Evolutionary conservation across 2,329 filamentous ascomycete genomes (phyloP).

Genomic region (Arthrinium puccinioides): DNA sequence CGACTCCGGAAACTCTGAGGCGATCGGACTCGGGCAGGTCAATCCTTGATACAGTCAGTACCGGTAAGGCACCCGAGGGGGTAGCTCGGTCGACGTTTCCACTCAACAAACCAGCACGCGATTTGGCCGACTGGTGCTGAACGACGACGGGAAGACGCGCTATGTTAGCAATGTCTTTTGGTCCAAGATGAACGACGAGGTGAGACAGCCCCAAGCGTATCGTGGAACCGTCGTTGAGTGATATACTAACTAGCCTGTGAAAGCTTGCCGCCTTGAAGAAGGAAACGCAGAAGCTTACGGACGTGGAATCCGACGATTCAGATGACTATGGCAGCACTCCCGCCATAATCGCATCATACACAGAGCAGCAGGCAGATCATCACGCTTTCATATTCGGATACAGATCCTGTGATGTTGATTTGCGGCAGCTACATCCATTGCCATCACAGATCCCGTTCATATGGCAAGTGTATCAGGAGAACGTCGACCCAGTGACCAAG

Average conservation of each 20-base stretch:
- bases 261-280: conserved; percentile 39
- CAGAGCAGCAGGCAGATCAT: conserved; percentile 39
- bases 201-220: conserved; percentile 23
- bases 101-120: too few relatives aligned
- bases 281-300: conserved; percentile 40
- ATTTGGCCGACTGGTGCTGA: conserved; percentile 53
- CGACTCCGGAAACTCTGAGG: too few relatives aligned
- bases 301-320: conserved; percentile 50
- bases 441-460: conserved; percentile 59
- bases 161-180: conserved; percentile 49
- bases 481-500: conserved; percentile 67
- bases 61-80: too few relatives aligned
- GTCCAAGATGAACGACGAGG: conserved; percentile 50
- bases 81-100: too few relatives aligned
- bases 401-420: conserved; percentile 61
- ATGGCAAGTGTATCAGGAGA: conserved; percentile 66
- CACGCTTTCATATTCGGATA: conserved; percentile 70
- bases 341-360: conserved; percentile 27
- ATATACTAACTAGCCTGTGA: conserved; percentile 11
- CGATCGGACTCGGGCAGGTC: too few relatives aligned
- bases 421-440: conserved; percentile 56
- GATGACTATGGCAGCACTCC: conserved; percentile 51
- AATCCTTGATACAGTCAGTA: too few relatives aligned
- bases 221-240: not conserved
- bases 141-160: conserved; percentile 32